Percentiles rank a stretch among this genome's conserved stretches.
Evolutionary conservation across 78 protist species (phyloP).

Genomic region (Planoprotostelium fungivorum): DNA sequence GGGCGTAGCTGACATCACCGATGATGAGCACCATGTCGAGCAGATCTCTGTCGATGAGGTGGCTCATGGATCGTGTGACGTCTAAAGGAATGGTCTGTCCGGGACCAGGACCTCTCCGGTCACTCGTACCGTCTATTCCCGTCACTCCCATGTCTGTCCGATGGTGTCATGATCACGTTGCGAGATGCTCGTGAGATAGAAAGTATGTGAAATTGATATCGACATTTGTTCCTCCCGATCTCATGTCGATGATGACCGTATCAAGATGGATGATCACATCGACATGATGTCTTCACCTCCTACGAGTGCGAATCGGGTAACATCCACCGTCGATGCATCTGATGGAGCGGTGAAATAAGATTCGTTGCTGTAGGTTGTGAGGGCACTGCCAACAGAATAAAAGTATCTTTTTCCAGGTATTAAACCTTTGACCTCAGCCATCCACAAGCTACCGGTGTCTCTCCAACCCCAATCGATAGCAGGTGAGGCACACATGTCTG

Average conservation of each 20-base stretch:
- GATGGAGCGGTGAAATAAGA: background rate
- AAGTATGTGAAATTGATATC: too few relatives aligned
- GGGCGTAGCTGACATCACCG: background rate
- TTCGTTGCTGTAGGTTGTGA: background rate
- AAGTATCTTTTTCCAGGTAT: background rate
- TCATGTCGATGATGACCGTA: too few relatives aligned
- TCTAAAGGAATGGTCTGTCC: background rate
- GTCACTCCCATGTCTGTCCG: background rate
- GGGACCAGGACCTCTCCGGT: background rate
- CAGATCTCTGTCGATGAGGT: background rate
- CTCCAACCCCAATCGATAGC: background rate
- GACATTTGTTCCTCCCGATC: too few relatives aligned
- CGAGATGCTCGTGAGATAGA: too few relatives aligned
- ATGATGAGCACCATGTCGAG: background rate
- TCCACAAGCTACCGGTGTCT: background rate
- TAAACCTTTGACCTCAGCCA: background rate
- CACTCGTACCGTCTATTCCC: background rate
- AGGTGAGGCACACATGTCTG: background rate
- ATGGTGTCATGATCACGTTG: too few relatives aligned
- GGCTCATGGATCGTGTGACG: background rate
- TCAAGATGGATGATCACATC: too few relatives aligned
- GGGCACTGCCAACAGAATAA: background rate
- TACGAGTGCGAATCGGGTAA: background rate
- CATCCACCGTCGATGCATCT: background rate
- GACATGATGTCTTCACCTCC: background rate